Evolutionary conservation across 768 basidiomycete species (phyloP).

Genomic region (Daedalea quercina): DNA sequence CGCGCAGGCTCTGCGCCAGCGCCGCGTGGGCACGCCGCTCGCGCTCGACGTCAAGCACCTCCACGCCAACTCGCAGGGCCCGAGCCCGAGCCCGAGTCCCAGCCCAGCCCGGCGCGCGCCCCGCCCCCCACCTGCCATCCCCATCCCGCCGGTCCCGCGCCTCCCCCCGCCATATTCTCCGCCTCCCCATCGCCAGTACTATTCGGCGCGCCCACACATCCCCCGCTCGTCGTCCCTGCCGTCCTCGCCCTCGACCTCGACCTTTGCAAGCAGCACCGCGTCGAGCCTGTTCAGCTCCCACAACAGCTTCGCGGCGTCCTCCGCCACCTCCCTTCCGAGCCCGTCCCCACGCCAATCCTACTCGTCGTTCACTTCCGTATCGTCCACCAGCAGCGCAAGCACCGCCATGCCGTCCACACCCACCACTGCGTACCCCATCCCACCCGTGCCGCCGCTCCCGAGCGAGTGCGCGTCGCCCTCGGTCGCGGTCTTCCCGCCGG

Average conservation of each 20-base stretch:
- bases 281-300: not conserved
- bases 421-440: not conserved
- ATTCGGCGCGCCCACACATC: not conserved
- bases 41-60: no score
- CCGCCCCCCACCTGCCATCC: not conserved
- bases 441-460: conserved; percentile 1
- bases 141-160: not conserved
- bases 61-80: no score
- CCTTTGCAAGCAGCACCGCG: conserved; percentile 2
- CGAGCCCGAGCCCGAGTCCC: no score
- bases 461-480: not conserved
- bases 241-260: conserved; percentile 5
- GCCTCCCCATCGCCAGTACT: not conserved
- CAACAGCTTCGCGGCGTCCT: not conserved
- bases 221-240: conserved; percentile 6
- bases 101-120: not conserved
- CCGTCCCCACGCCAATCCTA: not conserved
- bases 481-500: not conserved
- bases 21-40: not conserved
- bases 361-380: not conserved
- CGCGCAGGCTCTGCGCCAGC: not conserved
- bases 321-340: not conserved
- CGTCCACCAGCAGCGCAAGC: not conserved
- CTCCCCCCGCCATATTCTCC: not conserved
- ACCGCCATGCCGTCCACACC: not conserved